Evolutionary conservation across 768 basidiomycete genomes (phyloP).

Genomic region (Lentinus brumalis): DNA sequence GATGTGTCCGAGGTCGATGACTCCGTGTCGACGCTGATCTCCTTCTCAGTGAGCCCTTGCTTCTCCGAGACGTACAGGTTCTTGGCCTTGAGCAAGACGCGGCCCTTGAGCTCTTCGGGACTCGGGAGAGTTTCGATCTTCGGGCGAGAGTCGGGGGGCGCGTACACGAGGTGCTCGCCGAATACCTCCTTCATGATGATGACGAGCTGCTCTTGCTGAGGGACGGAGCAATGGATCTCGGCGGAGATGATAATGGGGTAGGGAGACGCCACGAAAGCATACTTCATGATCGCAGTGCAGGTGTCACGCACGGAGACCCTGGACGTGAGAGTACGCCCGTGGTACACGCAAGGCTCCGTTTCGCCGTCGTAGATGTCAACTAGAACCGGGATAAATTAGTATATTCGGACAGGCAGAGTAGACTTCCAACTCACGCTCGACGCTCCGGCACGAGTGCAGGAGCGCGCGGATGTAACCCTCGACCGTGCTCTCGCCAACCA

Average conservation of each 20-base stretch:
- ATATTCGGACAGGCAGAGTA: background rate
- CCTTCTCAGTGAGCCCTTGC: conserved; percentile 37
- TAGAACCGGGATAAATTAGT: conserved; percentile 32
- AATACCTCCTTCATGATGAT: conserved; percentile 70
- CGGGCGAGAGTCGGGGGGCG: conserved; percentile 48
- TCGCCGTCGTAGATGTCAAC: conserved; percentile 95
- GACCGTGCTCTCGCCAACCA: conserved; percentile 85
- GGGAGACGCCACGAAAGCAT: conserved; percentile 87
- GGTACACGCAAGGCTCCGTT: conserved; percentile 80
- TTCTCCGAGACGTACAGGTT: conserved; percentile 60
- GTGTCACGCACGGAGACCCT: conserved; percentile 81
- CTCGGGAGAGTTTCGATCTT: conserved; percentile 69
- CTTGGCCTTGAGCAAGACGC: conserved; percentile 88
- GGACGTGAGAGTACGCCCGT: conserved; percentile 86
- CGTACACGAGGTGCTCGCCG: conserved; percentile 52
- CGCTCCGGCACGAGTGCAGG: conserved; percentile 88
- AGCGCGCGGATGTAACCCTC: conserved; percentile 94
- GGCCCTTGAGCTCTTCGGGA: conserved; percentile 77
- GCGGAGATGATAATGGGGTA: conserved; percentile 94
- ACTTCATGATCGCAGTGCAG: conserved; percentile 81
- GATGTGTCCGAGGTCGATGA: conserved; percentile 43
- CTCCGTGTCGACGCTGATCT: conserved; percentile 39
- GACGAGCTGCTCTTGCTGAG: conserved; percentile 80
- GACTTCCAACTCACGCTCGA: conserved; percentile 67
- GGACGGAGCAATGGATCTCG: conserved; percentile 81